phyloP scores from a whole-genome alignment of 1,139 yeast genomes.

The Eremothecium cymbalariae region DNA sequence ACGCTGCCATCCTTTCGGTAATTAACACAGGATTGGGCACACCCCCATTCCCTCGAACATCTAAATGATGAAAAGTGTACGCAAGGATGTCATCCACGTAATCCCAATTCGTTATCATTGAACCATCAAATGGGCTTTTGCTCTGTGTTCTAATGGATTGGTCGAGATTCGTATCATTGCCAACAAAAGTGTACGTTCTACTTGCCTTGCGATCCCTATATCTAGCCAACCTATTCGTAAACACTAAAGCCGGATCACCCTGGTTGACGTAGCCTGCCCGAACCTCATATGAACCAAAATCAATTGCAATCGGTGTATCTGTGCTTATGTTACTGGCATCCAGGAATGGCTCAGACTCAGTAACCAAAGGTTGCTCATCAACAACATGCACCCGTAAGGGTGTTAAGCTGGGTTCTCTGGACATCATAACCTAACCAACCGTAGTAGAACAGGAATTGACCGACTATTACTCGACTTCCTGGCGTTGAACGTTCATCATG shows the following conservation, averaged over 20 bases:
- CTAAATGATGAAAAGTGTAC: constrained; percentile 71
- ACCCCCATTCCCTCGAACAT: constrained; percentile 44
- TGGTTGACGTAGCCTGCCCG: constrained; percentile 63
- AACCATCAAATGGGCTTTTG: constrained; percentile 80
- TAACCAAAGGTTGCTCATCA: constrained; percentile 39
- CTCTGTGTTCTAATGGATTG: constrained; percentile 58
- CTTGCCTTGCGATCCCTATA: constrained; percentile 70
- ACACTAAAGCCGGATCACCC: constrained; percentile 51
- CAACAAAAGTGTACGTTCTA: constrained; percentile 62
- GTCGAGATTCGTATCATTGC: constrained; percentile 74
- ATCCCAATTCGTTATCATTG: constrained; percentile 88
- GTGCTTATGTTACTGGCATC: constrained; percentile 41
- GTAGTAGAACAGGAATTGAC: background rate
- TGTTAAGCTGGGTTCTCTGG: constrained; percentile 32
- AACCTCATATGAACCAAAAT: constrained; percentile 63
- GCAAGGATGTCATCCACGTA: constrained; percentile 74
- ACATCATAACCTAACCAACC: constrained; percentile 11
- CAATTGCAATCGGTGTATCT: constrained; percentile 70
- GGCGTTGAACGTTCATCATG: constrained; percentile 1
- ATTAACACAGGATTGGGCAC: constrained; percentile 76
- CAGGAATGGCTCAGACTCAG: constrained; percentile 42
- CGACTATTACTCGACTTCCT: background rate
- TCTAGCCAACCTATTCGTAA: constrained; percentile 63
- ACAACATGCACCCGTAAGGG: constrained; percentile 47
- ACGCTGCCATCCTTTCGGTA: constrained; percentile 68